phyloP scores from a whole-genome alignment of 2,329 filamentous ascomycete species.

The Colletotrichum sp. region DNA sequence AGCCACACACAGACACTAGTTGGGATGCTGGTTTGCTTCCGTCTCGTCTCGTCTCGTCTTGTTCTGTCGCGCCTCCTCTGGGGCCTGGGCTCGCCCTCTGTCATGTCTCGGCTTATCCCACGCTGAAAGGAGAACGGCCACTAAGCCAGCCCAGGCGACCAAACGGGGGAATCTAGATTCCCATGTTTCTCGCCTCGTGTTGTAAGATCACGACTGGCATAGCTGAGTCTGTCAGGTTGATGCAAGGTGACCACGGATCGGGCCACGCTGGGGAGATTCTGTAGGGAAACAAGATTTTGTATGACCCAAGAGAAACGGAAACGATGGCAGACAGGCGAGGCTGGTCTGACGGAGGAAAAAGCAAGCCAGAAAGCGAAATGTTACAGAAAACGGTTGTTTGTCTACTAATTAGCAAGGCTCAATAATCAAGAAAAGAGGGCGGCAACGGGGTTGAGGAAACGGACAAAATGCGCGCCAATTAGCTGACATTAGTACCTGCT shows the following conservation, averaged over 20 bases:
- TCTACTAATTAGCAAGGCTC: conserved; percentile 6
- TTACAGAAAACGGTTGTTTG: conserved; percentile 18
- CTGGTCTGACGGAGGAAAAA: not conserved
- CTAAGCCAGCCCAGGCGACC: conserved; percentile 1
- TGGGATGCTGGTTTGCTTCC: conserved; percentile 18
- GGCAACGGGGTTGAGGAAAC: not conserved
- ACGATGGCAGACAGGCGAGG: not conserved
- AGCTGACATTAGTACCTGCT: conserved; percentile 19
- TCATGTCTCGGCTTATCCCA: conserved; percentile 13
- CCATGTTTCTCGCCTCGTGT: not conserved
- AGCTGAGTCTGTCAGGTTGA: not conserved
- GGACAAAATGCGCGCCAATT: conserved; percentile 16
- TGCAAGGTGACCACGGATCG: not conserved
- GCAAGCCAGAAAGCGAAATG: conserved; percentile 12
- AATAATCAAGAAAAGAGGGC: not conserved
- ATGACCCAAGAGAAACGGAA: not conserved
- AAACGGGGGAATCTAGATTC: not conserved
- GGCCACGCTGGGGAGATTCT: conserved; percentile 8
- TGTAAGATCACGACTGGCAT: not conserved
- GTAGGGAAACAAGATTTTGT: conserved; percentile 5
- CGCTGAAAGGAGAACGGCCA: conserved; percentile 11
- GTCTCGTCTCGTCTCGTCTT: conserved; percentile 22
- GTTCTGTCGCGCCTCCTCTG: conserved; percentile 12
- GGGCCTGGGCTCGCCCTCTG: conserved; percentile 6
- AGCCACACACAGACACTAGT: conserved; percentile 19